Percentiles rank a stretch among this genome's conserved stretches.
Evolutionary conservation across 2,329 filamentous ascomycete genomes (phyloP).

Genomic region (Myriosclerotinia duriaeana): DNA sequence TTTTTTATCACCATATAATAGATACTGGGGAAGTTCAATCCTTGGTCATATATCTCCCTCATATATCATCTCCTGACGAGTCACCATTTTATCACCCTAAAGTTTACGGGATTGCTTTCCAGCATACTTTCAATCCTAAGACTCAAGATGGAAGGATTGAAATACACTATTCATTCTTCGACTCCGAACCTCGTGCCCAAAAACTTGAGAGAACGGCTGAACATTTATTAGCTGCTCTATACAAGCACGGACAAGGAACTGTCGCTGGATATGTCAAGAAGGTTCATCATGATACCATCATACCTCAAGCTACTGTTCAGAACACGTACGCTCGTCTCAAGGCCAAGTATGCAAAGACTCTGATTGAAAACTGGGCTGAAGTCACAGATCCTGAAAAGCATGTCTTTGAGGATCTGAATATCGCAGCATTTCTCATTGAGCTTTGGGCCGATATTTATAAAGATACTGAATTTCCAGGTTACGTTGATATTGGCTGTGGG

Average conservation of each 20-base stretch:
- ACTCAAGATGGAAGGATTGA: conserved; percentile 52
- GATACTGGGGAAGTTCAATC: conserved; percentile 43
- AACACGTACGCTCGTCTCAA: conserved; percentile 81
- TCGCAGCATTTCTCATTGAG: conserved; percentile 90
- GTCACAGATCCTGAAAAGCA: conserved; percentile 85
- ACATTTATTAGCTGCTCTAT: conserved; percentile 64
- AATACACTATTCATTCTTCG: conserved; percentile 60
- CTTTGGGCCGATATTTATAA: conserved; percentile 84
- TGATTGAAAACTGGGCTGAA: conserved; percentile 81
- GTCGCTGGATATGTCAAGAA: conserved; percentile 72
- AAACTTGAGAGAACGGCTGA: conserved; percentile 67
- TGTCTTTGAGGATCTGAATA: conserved; percentile 90
- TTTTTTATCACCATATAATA: conserved; percentile 56
- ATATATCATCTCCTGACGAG: conserved; percentile 58
- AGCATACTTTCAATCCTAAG: conserved; percentile 62
- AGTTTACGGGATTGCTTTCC: conserved; percentile 70
- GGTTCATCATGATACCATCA: conserved; percentile 77
- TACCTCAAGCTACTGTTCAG: conserved; percentile 76
- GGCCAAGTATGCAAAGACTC: conserved; percentile 66
- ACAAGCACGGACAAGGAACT: conserved; percentile 71
- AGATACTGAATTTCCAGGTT: conserved; percentile 67
- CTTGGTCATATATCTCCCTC: conserved; percentile 76
- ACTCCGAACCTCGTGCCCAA: conserved; percentile 35
- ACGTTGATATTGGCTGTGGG: conserved; percentile 93
- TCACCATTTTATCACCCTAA: conserved; percentile 88